Conservation (phyloP, 2,329 filamentous ascomycete genomes). For the Arthrobotrys iridis region DNA sequence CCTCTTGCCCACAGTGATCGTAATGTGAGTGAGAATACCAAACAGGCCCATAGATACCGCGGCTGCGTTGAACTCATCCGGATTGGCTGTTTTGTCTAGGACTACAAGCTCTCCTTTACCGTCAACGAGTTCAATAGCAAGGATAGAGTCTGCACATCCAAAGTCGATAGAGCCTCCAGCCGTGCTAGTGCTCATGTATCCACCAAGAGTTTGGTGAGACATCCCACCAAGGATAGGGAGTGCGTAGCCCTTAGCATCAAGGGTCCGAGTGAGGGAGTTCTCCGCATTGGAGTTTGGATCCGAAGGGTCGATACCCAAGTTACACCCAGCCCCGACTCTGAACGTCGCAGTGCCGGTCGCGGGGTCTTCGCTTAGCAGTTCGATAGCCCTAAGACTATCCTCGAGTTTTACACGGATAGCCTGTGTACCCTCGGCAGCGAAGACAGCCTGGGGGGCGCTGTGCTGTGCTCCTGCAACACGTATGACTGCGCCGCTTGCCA, state of each 20-base stretch:
- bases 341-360: background rate
- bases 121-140: background rate
- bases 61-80: background rate
- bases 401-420: background rate
- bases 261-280: background rate
- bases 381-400: background rate
- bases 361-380: background rate
- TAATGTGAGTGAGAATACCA: background rate
- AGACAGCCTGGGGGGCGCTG: background rate
- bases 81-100: background rate
- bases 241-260: background rate
- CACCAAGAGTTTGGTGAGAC: slow-evolving; percentile 1
- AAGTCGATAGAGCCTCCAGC: background rate
- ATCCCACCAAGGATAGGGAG: slow-evolving; percentile 6
- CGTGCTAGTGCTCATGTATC: slow-evolving; percentile 8
- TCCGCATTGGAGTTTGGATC: background rate
- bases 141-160: slow-evolving; percentile 1
- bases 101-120: background rate
- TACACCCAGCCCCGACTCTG: slow-evolving; percentile 3
- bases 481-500: background rate
- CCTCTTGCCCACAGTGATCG: background rate
- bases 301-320: background rate
- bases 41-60: slow-evolving; percentile 9
- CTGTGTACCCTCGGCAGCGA: background rate
- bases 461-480: background rate